A percentile compares a stretch with the other conserved stretches of the same genome.
Conservation (phyloP, 2,329 filamentous ascomycete genomes). For the Microascus cirrosus region DNA sequence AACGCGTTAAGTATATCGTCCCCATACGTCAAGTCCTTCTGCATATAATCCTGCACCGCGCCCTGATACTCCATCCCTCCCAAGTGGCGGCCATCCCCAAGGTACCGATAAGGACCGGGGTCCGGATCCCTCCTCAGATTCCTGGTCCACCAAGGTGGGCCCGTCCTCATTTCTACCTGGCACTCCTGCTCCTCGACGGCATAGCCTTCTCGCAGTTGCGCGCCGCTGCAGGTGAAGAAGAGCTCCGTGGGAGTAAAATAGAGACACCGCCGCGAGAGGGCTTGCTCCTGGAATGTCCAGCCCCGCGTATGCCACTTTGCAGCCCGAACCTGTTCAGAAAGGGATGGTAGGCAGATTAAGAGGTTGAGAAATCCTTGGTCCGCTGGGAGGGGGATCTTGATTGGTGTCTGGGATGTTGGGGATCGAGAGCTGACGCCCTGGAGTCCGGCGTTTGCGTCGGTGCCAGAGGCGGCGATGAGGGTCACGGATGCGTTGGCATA, state of each 20-base stretch:
- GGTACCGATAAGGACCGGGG: conserved; percentile 6
- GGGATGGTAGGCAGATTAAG: neutral
- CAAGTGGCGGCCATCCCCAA: conserved; percentile 3
- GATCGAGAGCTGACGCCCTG: neutral
- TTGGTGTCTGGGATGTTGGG: neutral
- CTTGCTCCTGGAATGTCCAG: conserved; percentile 4
- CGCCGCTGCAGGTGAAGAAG: conserved; percentile 1
- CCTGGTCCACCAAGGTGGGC: conserved; percentile 8
- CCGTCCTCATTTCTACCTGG: conserved; percentile 4
- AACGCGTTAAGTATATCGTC: conserved; percentile 6
- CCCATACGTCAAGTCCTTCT: conserved; percentile 1
- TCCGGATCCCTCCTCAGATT: conserved; percentile 7
- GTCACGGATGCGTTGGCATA: conserved; percentile 4
- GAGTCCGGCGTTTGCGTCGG: neutral
- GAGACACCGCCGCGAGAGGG: neutral
- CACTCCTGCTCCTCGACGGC: neutral
- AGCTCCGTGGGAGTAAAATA: neutral
- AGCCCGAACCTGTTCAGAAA: conserved; percentile 5
- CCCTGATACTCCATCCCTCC: conserved; percentile 6
- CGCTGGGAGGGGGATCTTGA: neutral
- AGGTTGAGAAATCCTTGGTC: conserved; percentile 2
- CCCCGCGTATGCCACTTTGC: neutral
- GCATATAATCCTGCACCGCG: conserved; percentile 6
- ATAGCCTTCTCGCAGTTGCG: conserved; percentile 1
- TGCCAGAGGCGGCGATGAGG: neutral